phyloP scores from a whole-genome alignment of 345 rosid genomes.

The Salix arbutifolia region DNA sequence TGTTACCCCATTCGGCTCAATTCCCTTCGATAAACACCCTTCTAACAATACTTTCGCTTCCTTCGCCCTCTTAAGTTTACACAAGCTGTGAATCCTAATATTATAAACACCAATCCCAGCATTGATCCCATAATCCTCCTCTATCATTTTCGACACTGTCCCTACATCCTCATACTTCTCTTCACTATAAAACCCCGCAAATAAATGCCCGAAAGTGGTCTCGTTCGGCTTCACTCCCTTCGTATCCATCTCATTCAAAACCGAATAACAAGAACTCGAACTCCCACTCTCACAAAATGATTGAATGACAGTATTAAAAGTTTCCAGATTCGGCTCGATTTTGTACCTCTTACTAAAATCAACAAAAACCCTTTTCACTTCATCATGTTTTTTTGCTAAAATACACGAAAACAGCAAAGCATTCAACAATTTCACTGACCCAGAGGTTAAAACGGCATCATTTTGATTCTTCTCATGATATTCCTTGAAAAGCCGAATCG shows the following conservation, averaged over 20 bases:
- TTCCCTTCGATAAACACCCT: slow-evolving; percentile 43
- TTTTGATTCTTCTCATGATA: slow-evolving; percentile 26
- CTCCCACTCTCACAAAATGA: slow-evolving; percentile 65
- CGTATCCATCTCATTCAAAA: slow-evolving; percentile 73
- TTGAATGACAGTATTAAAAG: slow-evolving; percentile 57
- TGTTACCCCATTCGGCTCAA: slow-evolving; percentile 45
- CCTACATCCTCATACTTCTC: slow-evolving; percentile 69
- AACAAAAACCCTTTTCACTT: slow-evolving; percentile 56
- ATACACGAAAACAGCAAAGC: slow-evolving; percentile 61
- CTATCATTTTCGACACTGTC: slow-evolving; percentile 56
- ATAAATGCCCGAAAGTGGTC: slow-evolving; percentile 44
- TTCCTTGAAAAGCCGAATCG: slow-evolving; percentile 48
- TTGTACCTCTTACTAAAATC: slow-evolving; percentile 53
- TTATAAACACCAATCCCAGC: slow-evolving; percentile 47
- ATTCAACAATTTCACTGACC: slow-evolving; percentile 56
- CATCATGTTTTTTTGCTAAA: slow-evolving; percentile 50
- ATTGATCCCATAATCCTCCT: slow-evolving; percentile 41
- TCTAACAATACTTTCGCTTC: slow-evolving; percentile 64
- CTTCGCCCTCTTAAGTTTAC: slow-evolving; percentile 45
- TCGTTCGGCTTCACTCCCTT: slow-evolving; percentile 48
- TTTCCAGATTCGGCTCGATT: slow-evolving; percentile 59
- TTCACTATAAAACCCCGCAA: slow-evolving; percentile 68
- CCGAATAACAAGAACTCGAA: slow-evolving; percentile 55
- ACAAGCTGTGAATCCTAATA: slow-evolving; percentile 61
- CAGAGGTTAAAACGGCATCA: slow-evolving; percentile 25